Percentiles rank a stretch among this genome's conserved stretches.
phyloP scores from a whole-genome alignment of 306 rosid genomes.

The Lathyrus aphaca region DNA sequence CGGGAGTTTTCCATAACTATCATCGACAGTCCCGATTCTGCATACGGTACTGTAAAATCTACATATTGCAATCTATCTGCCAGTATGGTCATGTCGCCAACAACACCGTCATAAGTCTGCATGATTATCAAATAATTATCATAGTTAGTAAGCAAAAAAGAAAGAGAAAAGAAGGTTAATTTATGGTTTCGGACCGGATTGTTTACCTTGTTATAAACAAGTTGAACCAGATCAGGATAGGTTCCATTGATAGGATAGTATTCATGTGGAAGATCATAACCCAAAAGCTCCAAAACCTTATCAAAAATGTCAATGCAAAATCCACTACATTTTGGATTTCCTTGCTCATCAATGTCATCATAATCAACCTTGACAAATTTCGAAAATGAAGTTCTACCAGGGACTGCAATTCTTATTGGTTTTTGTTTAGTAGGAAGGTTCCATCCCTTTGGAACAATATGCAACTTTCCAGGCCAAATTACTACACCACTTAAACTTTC shows the following conservation, averaged over 20 bases:
- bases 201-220: conserved; percentile 59
- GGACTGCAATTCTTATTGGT: conserved; percentile 65
- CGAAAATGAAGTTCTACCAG: conserved; percentile 58
- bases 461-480: conserved; percentile 68
- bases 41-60: conserved; percentile 70
- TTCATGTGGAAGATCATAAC: conserved; percentile 52
- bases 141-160: conserved; percentile 2
- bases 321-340: conserved; percentile 44
- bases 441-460: conserved; percentile 65
- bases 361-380: conserved; percentile 62
- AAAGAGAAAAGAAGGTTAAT: not conserved
- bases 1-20: conserved; percentile 48
- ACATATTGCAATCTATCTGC: conserved; percentile 53
- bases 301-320: conserved; percentile 61
- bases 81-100: conserved; percentile 67
- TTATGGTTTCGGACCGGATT: not conserved
- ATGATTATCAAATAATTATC: conserved; percentile 26
- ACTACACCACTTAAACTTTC: conserved; percentile 41
- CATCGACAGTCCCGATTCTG: conserved; percentile 70
- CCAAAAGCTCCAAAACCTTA: conserved; percentile 36
- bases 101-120: conserved; percentile 61
- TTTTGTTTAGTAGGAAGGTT: conserved; percentile 52
- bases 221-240: conserved; percentile 54
- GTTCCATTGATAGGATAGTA: conserved; percentile 43
- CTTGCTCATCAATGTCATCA: conserved; percentile 2